Conservation (phyloP, 2,329 filamentous ascomycete species). For the Colletotrichum sp. region DNA sequence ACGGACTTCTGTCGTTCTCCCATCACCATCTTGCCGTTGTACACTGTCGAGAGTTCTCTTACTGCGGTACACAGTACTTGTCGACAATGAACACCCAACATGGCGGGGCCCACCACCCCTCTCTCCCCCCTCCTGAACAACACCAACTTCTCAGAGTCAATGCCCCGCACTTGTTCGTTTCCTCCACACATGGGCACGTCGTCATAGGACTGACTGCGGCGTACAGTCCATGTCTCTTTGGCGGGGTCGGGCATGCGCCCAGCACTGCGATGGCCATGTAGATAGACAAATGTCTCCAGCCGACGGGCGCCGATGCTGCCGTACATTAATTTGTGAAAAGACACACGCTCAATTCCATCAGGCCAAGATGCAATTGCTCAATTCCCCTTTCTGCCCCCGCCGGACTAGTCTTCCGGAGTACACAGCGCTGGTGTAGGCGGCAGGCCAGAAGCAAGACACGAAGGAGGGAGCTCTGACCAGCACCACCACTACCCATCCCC, state of each 20-base stretch:
- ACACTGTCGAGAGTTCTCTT: not conserved
- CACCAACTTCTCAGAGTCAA: not conserved
- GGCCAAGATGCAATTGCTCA: not conserved
- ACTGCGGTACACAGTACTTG: slow-evolving; percentile 8
- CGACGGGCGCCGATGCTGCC: not conserved
- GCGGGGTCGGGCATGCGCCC: slow-evolving; percentile 9
- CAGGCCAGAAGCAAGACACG: not conserved
- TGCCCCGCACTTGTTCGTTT: slow-evolving; percentile 16
- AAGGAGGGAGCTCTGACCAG: slow-evolving; percentile 13
- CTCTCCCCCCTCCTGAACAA: slow-evolving; percentile 6
- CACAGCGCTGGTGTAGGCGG: not conserved
- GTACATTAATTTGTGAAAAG: not conserved
- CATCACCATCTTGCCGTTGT: not conserved
- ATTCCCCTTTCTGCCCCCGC: not conserved
- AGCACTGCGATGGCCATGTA: not conserved
- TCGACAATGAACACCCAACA: slow-evolving; percentile 9
- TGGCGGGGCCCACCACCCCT: slow-evolving; percentile 4
- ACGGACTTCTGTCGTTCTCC: not conserved
- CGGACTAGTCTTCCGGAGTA: not conserved
- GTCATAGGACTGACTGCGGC: slow-evolving; percentile 10
- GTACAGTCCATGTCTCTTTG: slow-evolving; percentile 12
- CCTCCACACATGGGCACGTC: slow-evolving; percentile 19
- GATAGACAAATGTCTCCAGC: not conserved
- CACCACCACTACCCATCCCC: not conserved
- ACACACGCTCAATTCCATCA: not conserved